A percentile compares a stretch with the other conserved stretches of the same genome.
Conservation (phyloP, 108 stramenopile genomes). For the Nannochloropsis salina region DNA sequence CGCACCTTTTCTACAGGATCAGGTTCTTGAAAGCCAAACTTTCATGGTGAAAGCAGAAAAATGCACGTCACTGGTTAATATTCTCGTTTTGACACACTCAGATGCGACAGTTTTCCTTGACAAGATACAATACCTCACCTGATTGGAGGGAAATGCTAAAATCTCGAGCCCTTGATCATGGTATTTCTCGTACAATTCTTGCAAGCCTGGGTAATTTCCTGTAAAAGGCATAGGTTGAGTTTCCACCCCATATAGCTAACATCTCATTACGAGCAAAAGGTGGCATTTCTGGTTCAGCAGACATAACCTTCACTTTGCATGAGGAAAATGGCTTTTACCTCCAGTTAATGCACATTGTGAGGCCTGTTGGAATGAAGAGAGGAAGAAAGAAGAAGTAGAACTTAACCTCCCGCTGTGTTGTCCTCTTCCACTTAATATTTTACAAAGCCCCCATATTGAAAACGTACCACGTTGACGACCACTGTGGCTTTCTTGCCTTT, state of each 20-base stretch:
- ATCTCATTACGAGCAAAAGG: too few species aligned
- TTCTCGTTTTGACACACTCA: too few species aligned
- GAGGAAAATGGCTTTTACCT: background rate
- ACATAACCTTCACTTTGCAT: background rate
- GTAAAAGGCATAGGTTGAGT: too few species aligned
- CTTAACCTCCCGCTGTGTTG: background rate
- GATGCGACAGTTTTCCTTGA: background rate
- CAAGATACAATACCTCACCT: background rate
- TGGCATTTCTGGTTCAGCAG: background rate
- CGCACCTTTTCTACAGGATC: background rate
- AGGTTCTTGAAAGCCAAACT: slow-evolving; percentile 11
- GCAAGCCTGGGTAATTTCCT: slow-evolving; percentile 14
- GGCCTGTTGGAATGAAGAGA: background rate
- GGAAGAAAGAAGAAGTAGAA: too few species aligned
- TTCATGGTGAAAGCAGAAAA: background rate
- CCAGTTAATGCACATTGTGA: slow-evolving; percentile 2
- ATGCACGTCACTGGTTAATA: background rate
- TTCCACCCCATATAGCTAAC: too few species aligned
- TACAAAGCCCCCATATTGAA: background rate
- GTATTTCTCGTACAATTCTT: slow-evolving; percentile 23
- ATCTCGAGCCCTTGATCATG: slow-evolving; percentile 18
- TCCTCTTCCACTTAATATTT: background rate
- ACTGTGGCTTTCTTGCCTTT: slow-evolving; percentile 14
- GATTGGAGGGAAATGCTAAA: slow-evolving; percentile 2
- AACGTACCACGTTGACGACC: background rate